Evolutionary conservation across 2,329 filamentous ascomycete genomes (phyloP).

Genomic region (Aotearoamyces nothofagi): DNA sequence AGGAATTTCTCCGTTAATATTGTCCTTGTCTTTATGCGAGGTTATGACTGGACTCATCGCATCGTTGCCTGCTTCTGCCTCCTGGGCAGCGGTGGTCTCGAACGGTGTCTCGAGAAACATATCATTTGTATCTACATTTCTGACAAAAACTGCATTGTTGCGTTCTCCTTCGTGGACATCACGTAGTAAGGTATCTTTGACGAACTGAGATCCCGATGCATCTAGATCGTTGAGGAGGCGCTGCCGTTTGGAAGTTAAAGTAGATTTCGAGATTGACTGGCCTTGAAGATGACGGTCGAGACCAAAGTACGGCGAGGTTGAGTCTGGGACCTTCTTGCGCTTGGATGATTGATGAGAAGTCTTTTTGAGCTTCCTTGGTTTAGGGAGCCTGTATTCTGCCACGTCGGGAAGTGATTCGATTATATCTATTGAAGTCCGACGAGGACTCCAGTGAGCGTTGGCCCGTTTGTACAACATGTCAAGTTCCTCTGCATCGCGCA

Average conservation of each 20-base stretch:
- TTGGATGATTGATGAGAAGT: neutral
- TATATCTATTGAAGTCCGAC: slow-evolving; percentile 7
- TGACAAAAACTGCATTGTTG: slow-evolving; percentile 1
- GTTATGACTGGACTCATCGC: too few relatives aligned
- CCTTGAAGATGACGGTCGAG: slow-evolving; percentile 12
- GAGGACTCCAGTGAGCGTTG: slow-evolving; percentile 13
- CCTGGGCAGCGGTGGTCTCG: too few relatives aligned
- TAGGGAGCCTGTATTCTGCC: slow-evolving; percentile 2
- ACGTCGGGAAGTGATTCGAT: slow-evolving; percentile 11
- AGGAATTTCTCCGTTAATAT: too few relatives aligned
- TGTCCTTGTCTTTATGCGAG: too few relatives aligned
- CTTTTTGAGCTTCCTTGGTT: slow-evolving; percentile 3
- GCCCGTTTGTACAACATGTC: slow-evolving; percentile 12
- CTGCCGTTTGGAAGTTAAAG: slow-evolving; percentile 3
- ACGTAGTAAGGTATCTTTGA: neutral
- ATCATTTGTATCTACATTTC: slow-evolving; percentile 7
- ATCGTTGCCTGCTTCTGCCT: too few relatives aligned
- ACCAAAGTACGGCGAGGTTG: slow-evolving; percentile 15
- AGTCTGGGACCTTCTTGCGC: slow-evolving; percentile 9
- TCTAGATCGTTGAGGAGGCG: slow-evolving; percentile 9
- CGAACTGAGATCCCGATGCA: slow-evolving; percentile 9
- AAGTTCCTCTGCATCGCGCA: slow-evolving; percentile 10
- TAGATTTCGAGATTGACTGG: slow-evolving; percentile 6
- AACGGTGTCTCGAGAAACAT: too few relatives aligned
- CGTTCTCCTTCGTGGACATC: neutral